Percentiles rank a stretch among this genome's conserved stretches.
Evolutionary conservation across 257 asterid species (phyloP).

Genomic region (Solanum rostratum): DNA sequence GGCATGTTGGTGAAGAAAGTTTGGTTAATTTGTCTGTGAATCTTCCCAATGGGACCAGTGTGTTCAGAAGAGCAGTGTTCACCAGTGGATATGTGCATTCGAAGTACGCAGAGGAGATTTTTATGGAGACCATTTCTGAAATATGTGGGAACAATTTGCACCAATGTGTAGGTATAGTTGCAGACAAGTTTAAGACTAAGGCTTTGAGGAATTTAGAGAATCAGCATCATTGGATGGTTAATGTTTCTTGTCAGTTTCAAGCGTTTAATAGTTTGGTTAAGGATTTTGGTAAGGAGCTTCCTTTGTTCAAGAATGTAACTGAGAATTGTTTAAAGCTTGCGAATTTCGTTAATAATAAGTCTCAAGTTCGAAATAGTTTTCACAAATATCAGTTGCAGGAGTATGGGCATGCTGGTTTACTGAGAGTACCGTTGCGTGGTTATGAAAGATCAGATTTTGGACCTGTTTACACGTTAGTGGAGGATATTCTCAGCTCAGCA

Average conservation of each 20-base stretch:
- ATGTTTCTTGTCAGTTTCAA: slow-evolving; percentile 75
- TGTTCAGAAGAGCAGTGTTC: slow-evolving; percentile 64
- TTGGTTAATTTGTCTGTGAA: slow-evolving; percentile 66
- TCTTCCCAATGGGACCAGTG: slow-evolving; percentile 90
- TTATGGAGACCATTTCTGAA: slow-evolving; percentile 78
- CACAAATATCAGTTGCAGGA: slow-evolving; percentile 84
- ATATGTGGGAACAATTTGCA: slow-evolving; percentile 57
- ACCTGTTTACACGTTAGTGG: slow-evolving; percentile 44
- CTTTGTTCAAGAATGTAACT: slow-evolving; percentile 54
- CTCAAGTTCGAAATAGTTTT: slow-evolving; percentile 58
- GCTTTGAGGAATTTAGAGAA: slow-evolving; percentile 69
- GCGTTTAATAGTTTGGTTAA: slow-evolving; percentile 62
- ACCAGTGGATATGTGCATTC: slow-evolving; percentile 54
- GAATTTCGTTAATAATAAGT: slow-evolving; percentile 52
- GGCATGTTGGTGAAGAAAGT: slow-evolving; percentile 36
- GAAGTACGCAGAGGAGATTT: slow-evolving; percentile 71
- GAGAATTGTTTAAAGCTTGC: slow-evolving; percentile 66
- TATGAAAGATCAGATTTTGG: slow-evolving; percentile 49
- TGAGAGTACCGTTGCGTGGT: slow-evolving; percentile 42
- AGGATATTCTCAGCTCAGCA: slow-evolving; percentile 79
- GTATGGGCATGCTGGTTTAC: slow-evolving; percentile 57
- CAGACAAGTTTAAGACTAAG: slow-evolving; percentile 80
- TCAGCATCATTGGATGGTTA: slow-evolving; percentile 94
- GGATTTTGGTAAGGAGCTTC: slow-evolving; percentile 76
- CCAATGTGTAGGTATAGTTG: slow-evolving; percentile 86